A percentile compares a stretch with the other conserved stretches of the same genome.
Evolutionary conservation across 345 rosid genomes (phyloP).

Genomic region (Salix caprea): DNA sequence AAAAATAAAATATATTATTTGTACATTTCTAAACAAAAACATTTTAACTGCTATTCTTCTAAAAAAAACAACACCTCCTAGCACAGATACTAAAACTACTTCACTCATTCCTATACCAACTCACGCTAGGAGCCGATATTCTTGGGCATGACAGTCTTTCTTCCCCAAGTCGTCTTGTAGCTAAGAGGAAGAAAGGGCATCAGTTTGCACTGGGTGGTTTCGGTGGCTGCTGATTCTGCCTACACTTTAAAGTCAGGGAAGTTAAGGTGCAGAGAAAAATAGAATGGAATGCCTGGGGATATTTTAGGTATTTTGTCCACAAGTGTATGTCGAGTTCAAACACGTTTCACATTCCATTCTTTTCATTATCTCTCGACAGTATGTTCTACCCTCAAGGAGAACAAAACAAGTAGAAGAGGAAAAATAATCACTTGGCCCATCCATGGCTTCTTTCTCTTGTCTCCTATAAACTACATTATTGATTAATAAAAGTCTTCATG

Average conservation of each 20-base stretch:
- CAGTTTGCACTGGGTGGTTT: not conserved
- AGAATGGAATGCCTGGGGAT: slow-evolving; percentile 1
- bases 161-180: not conserved
- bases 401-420: slow-evolving; percentile 23
- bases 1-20: too few relatives aligned
- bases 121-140: not conserved
- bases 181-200: not conserved
- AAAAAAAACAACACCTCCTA: too few relatives aligned
- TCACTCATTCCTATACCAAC: too few relatives aligned
- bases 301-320: slow-evolving; percentile 39
- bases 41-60: too few relatives aligned
- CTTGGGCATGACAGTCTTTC: not conserved
- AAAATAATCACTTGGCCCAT: slow-evolving; percentile 21
- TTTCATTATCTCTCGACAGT: slow-evolving; percentile 18
- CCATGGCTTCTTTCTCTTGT: slow-evolving; percentile 37
- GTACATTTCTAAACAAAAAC: too few relatives aligned
- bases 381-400: slow-evolving; percentile 10
- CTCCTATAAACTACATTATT: slow-evolving; percentile 22
- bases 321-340: slow-evolving; percentile 37
- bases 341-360: slow-evolving; percentile 22
- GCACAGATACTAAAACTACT: too few relatives aligned
- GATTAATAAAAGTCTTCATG: not conserved
- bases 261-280: slow-evolving; percentile 1
- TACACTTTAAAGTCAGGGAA: slow-evolving; percentile 1
- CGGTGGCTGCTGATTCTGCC: not conserved